Conservation (phyloP, 169 alveolate species). For the Babesia divergens region DNA sequence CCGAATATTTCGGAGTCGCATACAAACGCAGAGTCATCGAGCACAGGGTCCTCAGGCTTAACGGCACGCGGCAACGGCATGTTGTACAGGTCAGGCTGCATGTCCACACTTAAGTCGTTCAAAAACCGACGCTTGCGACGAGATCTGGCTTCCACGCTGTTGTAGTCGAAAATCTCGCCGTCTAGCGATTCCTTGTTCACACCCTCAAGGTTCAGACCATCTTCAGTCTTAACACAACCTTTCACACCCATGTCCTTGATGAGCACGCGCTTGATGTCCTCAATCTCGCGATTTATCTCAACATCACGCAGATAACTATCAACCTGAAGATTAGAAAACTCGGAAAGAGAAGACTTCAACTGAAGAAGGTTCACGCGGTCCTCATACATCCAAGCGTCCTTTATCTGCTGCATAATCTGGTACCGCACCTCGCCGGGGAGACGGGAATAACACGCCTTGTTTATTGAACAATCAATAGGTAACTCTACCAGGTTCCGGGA, state of each 20-base stretch:
- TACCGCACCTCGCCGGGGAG: conserved; percentile 73
- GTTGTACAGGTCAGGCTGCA: conserved; percentile 14
- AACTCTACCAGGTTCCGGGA: conserved; percentile 5
- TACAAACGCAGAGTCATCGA: conserved; percentile 42
- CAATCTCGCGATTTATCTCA: conserved; percentile 80
- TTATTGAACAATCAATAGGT: conserved; percentile 39
- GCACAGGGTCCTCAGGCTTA: neutral
- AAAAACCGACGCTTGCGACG: conserved; percentile 22
- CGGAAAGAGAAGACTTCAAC: conserved; percentile 71
- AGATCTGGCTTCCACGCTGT: neutral
- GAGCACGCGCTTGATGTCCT: conserved; percentile 70
- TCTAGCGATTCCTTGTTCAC: neutral
- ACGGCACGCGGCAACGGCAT: neutral
- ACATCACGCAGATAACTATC: conserved; percentile 79
- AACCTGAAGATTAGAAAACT: conserved; percentile 80
- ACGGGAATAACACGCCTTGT: conserved; percentile 76
- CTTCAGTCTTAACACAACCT: conserved; percentile 1
- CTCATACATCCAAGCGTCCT: conserved; percentile 77
- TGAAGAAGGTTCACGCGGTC: conserved; percentile 73
- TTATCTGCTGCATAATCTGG: conserved; percentile 76
- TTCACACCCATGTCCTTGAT: conserved; percentile 38
- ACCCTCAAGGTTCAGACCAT: neutral
- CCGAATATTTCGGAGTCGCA: conserved; percentile 59
- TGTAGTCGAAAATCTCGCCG: conserved; percentile 37
- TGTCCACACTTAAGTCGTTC: conserved; percentile 22